These are phyloP conservation scores for Stemphylium vesicarium DNA, from an alignment of 2,329 filamentous ascomycete species.

Conservation along the genomic window DNA sequence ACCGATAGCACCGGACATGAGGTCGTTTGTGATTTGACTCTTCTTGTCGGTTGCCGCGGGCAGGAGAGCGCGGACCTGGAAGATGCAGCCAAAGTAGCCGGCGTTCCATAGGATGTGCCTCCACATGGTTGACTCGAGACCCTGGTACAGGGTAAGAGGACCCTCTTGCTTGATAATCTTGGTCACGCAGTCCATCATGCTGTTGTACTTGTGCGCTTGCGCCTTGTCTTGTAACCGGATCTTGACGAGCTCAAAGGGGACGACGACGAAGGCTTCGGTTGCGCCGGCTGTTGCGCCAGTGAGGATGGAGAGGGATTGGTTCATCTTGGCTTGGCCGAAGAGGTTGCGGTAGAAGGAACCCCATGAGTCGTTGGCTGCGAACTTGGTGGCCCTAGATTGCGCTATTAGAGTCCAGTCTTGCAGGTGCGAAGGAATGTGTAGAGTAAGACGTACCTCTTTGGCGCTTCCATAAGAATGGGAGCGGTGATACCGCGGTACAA, in stretches of 20 bases:
- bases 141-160: conserved; percentile 89
- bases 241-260: conserved; percentile 98
- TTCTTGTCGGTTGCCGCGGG: conserved; percentile 82
- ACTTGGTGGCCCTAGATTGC: conserved; percentile 84
- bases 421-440: too few species aligned
- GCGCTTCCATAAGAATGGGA: conserved; percentile 96
- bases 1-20: conserved; percentile 84
- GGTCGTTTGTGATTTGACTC: conserved; percentile 82
- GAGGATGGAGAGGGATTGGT: conserved; percentile 85
- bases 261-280: conserved; percentile 94
- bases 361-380: conserved; percentile 99
- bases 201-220: conserved; percentile 84
- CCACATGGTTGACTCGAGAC: conserved; percentile 96
- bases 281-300: conserved; percentile 95
- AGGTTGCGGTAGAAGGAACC: conserved; percentile 88
- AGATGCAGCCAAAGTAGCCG: conserved; percentile 98
- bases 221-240: conserved; percentile 96
- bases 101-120: conserved; percentile 93
- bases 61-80: conserved; percentile 87
- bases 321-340: conserved; percentile 88
- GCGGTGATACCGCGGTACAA: conserved; percentile 95
- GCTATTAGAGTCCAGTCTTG: too few species aligned
- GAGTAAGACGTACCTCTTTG: conserved; percentile 66
- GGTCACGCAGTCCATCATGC: conserved; percentile 77
- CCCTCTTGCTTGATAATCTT: conserved; percentile 89